Conservation (phyloP, 768 basidiomycete species). For the Mycena amicta region DNA sequence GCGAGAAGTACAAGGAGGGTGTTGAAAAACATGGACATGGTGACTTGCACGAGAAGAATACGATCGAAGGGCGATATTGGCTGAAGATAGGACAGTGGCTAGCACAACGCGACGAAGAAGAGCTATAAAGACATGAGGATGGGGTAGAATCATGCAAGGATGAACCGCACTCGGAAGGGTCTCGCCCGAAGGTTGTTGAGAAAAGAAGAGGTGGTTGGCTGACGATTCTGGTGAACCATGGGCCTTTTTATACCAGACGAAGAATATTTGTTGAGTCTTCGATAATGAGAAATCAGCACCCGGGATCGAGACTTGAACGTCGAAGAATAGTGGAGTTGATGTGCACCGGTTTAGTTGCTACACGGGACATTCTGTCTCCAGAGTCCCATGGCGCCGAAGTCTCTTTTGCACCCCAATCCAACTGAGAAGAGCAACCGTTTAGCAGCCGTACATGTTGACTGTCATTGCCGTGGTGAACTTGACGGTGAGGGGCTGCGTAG, state of each 20-base stretch:
- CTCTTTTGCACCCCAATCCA: background rate
- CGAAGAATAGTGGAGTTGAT: background rate
- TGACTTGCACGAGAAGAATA: slow-evolving; percentile 15
- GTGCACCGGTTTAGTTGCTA: background rate
- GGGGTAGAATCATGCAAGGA: too few relatives aligned
- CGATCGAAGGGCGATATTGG: background rate
- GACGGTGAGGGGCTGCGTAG: background rate
- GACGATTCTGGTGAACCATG: background rate
- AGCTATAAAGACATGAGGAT: background rate
- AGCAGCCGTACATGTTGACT: background rate
- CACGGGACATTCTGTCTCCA: slow-evolving; percentile 6
- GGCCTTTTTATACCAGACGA: background rate
- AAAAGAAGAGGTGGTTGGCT: background rate
- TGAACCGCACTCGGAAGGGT: too few relatives aligned
- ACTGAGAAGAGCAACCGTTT: background rate
- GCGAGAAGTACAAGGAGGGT: slow-evolving; percentile 12
- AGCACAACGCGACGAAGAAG: background rate
- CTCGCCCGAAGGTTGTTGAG: background rate
- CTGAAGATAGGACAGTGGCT: background rate
- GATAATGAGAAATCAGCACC: too few relatives aligned
- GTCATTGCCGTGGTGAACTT: background rate
- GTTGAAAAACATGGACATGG: slow-evolving; percentile 23
- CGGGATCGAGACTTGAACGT: background rate
- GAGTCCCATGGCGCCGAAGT: background rate
- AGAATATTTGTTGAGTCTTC: too few relatives aligned